phyloP scores from a whole-genome alignment of 495 filamentous ascomycete species.

The Astrothelium macrocarpum region DNA sequence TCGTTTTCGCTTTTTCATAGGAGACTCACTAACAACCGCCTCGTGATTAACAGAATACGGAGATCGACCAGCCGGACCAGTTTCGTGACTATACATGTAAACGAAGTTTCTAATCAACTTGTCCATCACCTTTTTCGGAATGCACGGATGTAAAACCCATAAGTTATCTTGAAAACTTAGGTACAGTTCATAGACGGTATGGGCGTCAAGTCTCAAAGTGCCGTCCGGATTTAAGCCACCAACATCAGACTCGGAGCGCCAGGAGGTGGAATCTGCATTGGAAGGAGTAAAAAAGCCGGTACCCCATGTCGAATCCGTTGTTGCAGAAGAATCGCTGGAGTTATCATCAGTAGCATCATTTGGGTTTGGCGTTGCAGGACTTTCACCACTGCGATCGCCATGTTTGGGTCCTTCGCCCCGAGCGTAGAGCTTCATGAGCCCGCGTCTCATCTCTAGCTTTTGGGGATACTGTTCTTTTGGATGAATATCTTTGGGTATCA shows the following conservation, averaged over 20 bases:
- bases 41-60: slow-evolving; percentile 10
- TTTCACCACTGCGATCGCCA: slow-evolving; percentile 28
- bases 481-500: slow-evolving; percentile 47
- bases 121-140: slow-evolving; percentile 45
- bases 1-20: slow-evolving; percentile 46
- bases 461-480: slow-evolving; percentile 36
- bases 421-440: slow-evolving; percentile 65
- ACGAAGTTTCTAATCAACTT: slow-evolving; percentile 45
- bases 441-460: slow-evolving; percentile 66
- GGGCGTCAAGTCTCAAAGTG: slow-evolving; percentile 52
- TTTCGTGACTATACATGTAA: slow-evolving; percentile 18
- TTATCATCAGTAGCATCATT: slow-evolving; percentile 25
- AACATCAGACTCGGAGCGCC: slow-evolving; percentile 14
- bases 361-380: slow-evolving; percentile 14
- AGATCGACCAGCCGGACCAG: slow-evolving; percentile 12
- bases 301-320: slow-evolving; percentile 34
- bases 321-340: slow-evolving; percentile 23
- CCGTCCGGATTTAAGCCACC: slow-evolving; percentile 52
- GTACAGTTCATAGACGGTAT: slow-evolving; percentile 53
- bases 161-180: slow-evolving; percentile 69
- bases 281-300: slow-evolving; percentile 23
- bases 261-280: slow-evolving; percentile 7
- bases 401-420: slow-evolving; percentile 60
- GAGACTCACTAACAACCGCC: background rate
- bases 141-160: slow-evolving; percentile 82